Conservation (phyloP, 306 rosid genomes). For the Canavalia gladiata region DNA sequence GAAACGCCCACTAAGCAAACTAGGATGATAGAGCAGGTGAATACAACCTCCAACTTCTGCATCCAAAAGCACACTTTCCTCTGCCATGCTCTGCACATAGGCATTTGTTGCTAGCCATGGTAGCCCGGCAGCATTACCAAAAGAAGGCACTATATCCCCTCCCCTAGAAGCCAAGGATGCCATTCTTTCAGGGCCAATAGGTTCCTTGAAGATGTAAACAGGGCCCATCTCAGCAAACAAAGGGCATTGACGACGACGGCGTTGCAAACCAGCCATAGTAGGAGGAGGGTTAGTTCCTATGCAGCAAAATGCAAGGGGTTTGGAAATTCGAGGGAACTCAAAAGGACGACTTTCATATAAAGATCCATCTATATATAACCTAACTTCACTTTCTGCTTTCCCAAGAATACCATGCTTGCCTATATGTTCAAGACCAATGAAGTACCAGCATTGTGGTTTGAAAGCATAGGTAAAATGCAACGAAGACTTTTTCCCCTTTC, state of each 20-base stretch:
- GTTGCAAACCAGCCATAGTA: constrained; percentile 99
- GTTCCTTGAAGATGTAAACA: constrained; percentile 94
- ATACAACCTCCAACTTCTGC: constrained; percentile 89
- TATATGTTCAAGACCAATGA: constrained; percentile 92
- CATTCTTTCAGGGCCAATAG: constrained; percentile 93
- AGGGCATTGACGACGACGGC: constrained; percentile 99
- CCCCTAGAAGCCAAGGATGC: constrained; percentile 92
- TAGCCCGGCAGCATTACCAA: constrained; percentile 92
- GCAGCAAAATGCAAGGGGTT: constrained; percentile 97
- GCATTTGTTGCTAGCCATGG: constrained; percentile 91
- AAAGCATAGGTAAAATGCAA: constrained; percentile 97
- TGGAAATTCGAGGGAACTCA: constrained; percentile 97
- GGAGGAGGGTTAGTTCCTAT: constrained; percentile 99
- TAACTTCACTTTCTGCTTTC: constrained; percentile 92
- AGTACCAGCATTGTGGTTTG: constrained; percentile 99
- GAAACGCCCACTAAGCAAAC: constrained; percentile 92
- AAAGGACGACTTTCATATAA: constrained; percentile 95
- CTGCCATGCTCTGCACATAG: constrained; percentile 74
- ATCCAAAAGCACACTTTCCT: constrained; percentile 87
- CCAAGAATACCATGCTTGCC: constrained; percentile 97
- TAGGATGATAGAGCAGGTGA: constrained; percentile 97
- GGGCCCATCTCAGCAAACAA: constrained; percentile 99
- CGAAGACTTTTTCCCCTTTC: constrained; percentile 95
- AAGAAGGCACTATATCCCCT: constrained; percentile 91
- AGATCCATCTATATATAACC: constrained; percentile 88